Base-by-base conservation (phyloP, 768 basidiomycete genomes). In the Phylloporus arenicola region DNA sequence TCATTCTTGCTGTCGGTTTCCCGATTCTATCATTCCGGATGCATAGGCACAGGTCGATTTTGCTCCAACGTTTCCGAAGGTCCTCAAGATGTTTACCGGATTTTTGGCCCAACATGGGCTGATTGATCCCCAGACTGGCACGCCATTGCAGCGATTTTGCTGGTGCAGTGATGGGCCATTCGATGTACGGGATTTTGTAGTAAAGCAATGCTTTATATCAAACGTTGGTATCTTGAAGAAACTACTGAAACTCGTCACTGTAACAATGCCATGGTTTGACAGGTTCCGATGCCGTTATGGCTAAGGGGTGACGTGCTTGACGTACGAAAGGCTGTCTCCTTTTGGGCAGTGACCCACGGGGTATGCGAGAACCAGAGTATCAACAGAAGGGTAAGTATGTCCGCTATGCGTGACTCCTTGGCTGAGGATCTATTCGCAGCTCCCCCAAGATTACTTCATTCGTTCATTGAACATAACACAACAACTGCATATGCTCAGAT, bases 191-290 rank as follows among this genome's bases (percentile, higher is more conserved):
- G 86, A 92, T 69, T 92, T 92, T 58, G 80, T 92, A 49, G 82
- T 88, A 43, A 93, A 92, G 66, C 90, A 92, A 65, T 91, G 85
- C 63, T 92, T 90, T 65, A 88, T 92, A 59, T 92, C 89, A 43
- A 80, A 83, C 66, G 86, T 84, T 48, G 56, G 74, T 71, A 49
- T 56, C 49, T 29, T 30, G 48, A 50, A 43, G 31, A 34, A 40
- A 40, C 42, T 10, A 27, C 0, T 5, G 12, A 11, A n/a, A 48
- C 48, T 25, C 34, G 34, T 12, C n/a, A n/a, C 24, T 37, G n/a
- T 41, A n/a, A 35, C 49, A 44, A 51, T 44, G 7, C 20, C 48
- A 48, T 54, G 22, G 16, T 19, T 57, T 51, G 42, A 50, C 66
- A 86, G 82, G 72, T 86, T 19, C 60, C 73, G 20, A 79, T 91